A percentile compares a stretch with the other conserved stretches of the same genome.
Evolutionary conservation across 2,329 filamentous ascomycete species (phyloP).

Genomic region (Neofusicoccum kwambonambiense): DNA sequence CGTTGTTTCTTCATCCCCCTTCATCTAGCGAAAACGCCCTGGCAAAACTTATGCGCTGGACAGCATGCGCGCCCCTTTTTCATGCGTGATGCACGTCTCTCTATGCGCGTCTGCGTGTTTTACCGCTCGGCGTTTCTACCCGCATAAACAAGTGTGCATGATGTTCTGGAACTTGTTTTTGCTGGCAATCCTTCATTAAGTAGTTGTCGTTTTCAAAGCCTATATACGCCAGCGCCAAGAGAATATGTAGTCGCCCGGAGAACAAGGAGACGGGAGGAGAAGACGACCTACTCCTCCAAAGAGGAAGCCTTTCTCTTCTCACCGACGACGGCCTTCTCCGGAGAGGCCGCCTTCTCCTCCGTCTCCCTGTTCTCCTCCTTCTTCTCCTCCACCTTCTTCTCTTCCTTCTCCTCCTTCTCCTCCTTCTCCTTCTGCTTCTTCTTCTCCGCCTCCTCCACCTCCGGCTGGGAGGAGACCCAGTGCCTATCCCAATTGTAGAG

Average conservation of each 20-base stretch:
- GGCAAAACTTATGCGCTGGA: neutral
- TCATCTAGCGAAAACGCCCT: neutral
- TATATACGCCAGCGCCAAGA: no score
- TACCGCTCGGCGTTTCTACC: neutral
- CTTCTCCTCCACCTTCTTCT: neutral
- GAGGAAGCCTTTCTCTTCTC: neutral
- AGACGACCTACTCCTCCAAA: neutral
- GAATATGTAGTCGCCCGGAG: neutral
- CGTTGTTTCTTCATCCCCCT: neutral
- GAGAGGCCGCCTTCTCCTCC: neutral
- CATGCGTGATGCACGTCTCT: neutral
- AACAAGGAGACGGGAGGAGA: neutral
- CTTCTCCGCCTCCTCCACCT: neutral
- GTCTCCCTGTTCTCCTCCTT: neutral
- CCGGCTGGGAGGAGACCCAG: constrained; percentile 38
- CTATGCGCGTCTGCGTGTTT: neutral
- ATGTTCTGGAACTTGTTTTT: neutral
- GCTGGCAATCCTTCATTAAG: neutral
- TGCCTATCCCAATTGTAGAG: constrained; percentile 63
- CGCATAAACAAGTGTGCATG: neutral
- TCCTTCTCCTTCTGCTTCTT: neutral
- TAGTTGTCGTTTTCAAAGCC: no score
- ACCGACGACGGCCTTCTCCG: neutral
- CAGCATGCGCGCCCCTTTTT: neutral
- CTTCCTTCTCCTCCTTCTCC: neutral